These are phyloP conservation scores for Ustilago xerochloae DNA, from an alignment of 1,284 basidiomycete species.

Conservation along the genomic window DNA sequence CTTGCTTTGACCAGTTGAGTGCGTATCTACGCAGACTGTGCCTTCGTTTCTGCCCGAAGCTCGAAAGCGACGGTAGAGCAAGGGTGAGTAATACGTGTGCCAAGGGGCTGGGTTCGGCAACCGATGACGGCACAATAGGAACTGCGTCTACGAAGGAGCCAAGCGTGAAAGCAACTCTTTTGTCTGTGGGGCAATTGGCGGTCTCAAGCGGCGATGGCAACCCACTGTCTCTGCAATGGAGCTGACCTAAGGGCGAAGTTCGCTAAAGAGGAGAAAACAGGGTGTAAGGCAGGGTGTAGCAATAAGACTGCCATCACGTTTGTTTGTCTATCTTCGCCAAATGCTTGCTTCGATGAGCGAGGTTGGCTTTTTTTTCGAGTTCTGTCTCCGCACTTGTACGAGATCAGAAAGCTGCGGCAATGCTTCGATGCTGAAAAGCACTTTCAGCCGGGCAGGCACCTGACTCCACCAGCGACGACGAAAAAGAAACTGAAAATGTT, in stretches of 20 bases:
- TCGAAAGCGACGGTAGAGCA: background rate
- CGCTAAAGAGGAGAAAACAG: background rate
- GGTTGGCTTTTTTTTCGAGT: background rate
- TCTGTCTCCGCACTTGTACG: too few species aligned
- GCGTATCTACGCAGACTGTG: too few species aligned
- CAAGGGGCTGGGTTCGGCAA: constrained; percentile 2
- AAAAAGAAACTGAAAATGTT: too few species aligned
- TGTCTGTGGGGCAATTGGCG: background rate
- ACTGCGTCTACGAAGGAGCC: background rate
- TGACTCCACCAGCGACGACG: too few species aligned
- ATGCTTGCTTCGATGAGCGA: background rate
- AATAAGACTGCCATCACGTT: background rate
- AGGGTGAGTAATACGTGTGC: background rate
- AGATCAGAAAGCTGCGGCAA: too few species aligned
- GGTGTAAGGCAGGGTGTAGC: constrained; percentile 1
- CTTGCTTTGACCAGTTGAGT: too few species aligned
- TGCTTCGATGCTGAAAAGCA: too few species aligned
- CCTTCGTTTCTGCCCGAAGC: background rate
- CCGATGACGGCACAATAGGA: background rate
- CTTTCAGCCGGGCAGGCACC: too few species aligned
- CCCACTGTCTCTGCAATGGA: background rate
- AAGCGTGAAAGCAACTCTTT: background rate
- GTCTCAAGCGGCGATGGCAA: constrained; percentile 3
- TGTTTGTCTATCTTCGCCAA: background rate
- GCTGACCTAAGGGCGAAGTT: background rate